phyloP scores from a whole-genome alignment of 345 rosid genomes.

The Turritis glabra region DNA sequence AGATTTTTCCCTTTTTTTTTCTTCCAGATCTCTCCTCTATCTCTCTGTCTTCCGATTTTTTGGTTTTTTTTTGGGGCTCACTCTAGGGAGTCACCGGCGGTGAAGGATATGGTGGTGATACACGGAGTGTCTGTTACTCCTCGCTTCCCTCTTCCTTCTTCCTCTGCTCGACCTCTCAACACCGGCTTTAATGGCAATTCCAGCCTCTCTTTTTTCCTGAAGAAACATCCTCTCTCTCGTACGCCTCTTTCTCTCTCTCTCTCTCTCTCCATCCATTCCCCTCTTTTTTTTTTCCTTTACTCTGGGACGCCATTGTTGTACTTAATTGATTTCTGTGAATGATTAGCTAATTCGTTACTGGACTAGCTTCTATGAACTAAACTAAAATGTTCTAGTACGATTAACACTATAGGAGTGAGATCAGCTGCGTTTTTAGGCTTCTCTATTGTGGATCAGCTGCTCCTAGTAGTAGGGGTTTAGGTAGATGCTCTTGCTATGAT shows the following conservation, averaged over 20 bases:
- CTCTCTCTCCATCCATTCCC: background rate
- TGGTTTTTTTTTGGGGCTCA: background rate
- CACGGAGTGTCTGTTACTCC: slow-evolving; percentile 38
- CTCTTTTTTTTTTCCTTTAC: background rate
- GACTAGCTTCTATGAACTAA: background rate
- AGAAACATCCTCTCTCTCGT: slow-evolving; percentile 59
- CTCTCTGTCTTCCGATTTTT: slow-evolving; percentile 27
- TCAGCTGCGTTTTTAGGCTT: background rate
- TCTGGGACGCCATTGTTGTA: slow-evolving; percentile 16
- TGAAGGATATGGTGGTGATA: slow-evolving; percentile 36
- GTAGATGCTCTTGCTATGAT: slow-evolving; percentile 10
- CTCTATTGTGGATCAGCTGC: background rate
- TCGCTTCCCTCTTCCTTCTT: slow-evolving; percentile 34
- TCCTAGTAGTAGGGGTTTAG: background rate
- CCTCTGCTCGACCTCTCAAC: slow-evolving; percentile 25
- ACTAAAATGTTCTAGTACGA: too few relatives aligned
- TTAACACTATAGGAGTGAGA: background rate
- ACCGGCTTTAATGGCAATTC: slow-evolving; percentile 45
- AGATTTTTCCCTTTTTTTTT: slow-evolving; percentile 1
- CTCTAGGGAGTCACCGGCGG: slow-evolving; percentile 10
- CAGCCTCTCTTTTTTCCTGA: slow-evolving; percentile 48
- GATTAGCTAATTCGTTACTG: background rate
- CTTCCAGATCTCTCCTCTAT: slow-evolving; percentile 27
- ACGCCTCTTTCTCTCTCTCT: slow-evolving; percentile 27
- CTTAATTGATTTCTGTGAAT: background rate